Evolutionary conservation across 129 eudicot genomes (phyloP).

Genomic region (Chrysanthemum makinoi): DNA sequence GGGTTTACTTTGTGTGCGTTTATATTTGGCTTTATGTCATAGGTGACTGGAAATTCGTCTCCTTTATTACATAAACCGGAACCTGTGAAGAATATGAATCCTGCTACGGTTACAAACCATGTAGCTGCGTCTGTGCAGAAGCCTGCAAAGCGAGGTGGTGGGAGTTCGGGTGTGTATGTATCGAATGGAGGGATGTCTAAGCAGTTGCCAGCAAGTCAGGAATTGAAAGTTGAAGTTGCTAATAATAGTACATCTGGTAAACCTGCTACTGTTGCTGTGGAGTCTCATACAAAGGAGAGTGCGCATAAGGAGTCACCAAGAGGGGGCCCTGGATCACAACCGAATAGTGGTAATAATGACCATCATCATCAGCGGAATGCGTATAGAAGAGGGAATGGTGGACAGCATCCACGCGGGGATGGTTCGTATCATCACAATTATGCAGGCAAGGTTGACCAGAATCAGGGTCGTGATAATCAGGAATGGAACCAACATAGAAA

Average conservation of each 20-base stretch:
- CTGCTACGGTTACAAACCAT: conserved; percentile 43
- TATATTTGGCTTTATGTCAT: conserved; percentile 4
- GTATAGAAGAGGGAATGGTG: conserved; percentile 57
- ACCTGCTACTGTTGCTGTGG: conserved; percentile 33
- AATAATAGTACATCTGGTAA: conserved; percentile 30
- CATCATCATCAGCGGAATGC: conserved; percentile 54
- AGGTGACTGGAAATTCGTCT: conserved; percentile 45
- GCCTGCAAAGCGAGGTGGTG: conserved; percentile 58
- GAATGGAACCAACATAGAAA: conserved; percentile 60
- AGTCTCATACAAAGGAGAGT: conserved; percentile 43
- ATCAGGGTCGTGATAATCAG: conserved; percentile 60
- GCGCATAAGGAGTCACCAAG: conserved; percentile 49
- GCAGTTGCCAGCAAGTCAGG: conserved; percentile 34
- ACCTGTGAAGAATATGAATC: conserved; percentile 33
- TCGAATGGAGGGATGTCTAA: conserved; percentile 58
- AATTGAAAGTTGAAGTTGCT: conserved; percentile 31
- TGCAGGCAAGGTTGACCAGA: conserved; percentile 60
- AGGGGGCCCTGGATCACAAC: conserved; percentile 45
- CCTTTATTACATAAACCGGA: conserved; percentile 42
- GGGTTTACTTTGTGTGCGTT: background rate
- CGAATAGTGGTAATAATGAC: conserved; percentile 41
- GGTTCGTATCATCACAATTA: conserved; percentile 53
- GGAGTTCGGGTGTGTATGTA: conserved; percentile 32
- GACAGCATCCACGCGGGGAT: conserved; percentile 46
- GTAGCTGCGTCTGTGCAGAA: conserved; percentile 49